These are phyloP conservation scores for Citrullus mucosospermus DNA, from an alignment of 306 rosid genomes.

Conservation along the genomic window DNA sequence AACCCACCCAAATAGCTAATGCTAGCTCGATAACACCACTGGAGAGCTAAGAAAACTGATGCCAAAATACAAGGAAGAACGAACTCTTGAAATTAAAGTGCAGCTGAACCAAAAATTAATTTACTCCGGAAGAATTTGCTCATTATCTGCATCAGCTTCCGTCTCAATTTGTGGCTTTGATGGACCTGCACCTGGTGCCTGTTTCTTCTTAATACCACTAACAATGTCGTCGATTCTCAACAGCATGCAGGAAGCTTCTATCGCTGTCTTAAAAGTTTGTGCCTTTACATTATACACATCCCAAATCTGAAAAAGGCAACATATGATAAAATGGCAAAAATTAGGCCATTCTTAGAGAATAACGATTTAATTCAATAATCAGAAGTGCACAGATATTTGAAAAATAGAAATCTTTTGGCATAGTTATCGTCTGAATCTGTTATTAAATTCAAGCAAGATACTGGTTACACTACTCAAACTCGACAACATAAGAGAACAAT, in stretches of 20 bases:
- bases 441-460: not conserved
- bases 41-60: not conserved
- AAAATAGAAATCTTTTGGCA: not conserved
- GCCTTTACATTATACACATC: slow-evolving; percentile 96
- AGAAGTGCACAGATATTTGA: not conserved
- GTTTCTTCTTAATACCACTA: slow-evolving; percentile 94
- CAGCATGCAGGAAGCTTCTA: slow-evolving; percentile 98
- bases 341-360: not conserved
- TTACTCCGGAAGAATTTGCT: slow-evolving; percentile 85
- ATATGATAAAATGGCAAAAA: not conserved
- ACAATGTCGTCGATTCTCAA: slow-evolving; percentile 93
- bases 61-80: not conserved
- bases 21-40: not conserved
- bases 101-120: slow-evolving; percentile 1
- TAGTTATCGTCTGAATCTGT: not conserved
- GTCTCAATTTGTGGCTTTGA: slow-evolving; percentile 78
- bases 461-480: not conserved
- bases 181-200: slow-evolving; percentile 54
- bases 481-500: not conserved
- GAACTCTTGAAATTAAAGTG: not conserved
- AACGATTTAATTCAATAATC: not conserved
- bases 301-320: not conserved
- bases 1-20: not conserved
- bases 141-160: slow-evolving; percentile 81
- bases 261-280: slow-evolving; percentile 94